Base-by-base conservation (phyloP, 306 rosid genomes). In the Acacia crassicarpa region DNA sequence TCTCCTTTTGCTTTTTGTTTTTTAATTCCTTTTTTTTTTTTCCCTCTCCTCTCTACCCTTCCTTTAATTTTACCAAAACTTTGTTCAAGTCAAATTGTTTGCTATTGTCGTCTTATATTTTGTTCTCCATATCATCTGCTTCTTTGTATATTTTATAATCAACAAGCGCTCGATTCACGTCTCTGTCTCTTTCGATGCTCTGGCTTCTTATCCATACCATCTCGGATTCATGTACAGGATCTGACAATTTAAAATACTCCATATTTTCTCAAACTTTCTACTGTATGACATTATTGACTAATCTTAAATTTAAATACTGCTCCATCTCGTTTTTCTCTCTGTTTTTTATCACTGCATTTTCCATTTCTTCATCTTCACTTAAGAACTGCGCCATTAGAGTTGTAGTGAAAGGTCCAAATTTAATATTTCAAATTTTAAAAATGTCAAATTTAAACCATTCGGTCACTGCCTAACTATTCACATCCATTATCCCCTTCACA, bases 81-180 rank as follows among this genome's bases (percentile, higher is more conserved):
- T 13, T 73, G 51, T 11, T 44, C n/a, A 46, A 40, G 75, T 79
- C 80, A 81, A 81, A 63, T 65, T 81, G 27, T 12, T 76, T 66
- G 46, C 72, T 73, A 51, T 53, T 22, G 38, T 66, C 8, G 27
- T 56, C 27, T 56, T 8, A 2, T 20, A 53, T 81, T 27, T 70
- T 46, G 8, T 14, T 15, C 27, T 72, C 20, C 8, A 17, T 10
- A 2, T 73, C 35, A 22, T 12, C 20, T n/a, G 10, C 23, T 43
- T 43, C 56, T 49, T 49, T 5, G 56, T 49, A 48, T 48, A 48
- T 14, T 69, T 19, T 35, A 63, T 63, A 5, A 6, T 14, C 20
- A 30, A 30, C 5, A 4, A 13, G 68, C 6, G 40, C 17, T 62
- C 40, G 6, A 58, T 58, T 58, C 65, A 61, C 27, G 16, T 25